Base-by-base conservation (phyloP, 495 filamentous ascomycete species). In the Xylaria scruposa region DNA sequence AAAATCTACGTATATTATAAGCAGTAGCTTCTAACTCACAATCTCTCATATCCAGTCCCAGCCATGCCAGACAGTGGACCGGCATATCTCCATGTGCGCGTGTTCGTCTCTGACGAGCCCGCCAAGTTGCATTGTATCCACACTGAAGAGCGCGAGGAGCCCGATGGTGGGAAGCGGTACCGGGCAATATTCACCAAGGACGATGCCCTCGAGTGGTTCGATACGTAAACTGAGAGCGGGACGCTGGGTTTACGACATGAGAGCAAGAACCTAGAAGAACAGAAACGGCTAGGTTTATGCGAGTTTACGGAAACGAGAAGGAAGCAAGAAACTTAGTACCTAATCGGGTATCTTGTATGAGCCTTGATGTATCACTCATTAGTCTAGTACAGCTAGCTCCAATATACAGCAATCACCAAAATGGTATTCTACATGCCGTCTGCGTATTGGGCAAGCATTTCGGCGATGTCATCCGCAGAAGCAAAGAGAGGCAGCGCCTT, bases 401-500 rank as follows among this genome's bases (percentile, higher is more conserved):
- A 42, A 42, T 24, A n/a, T 70, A 64, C 40, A 72, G 15, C 47
- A 13, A 71, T 19, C 10, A n/a, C 19, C 33, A 17, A 40, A 44
- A 44, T n/a, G 3, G 10, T 47, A 19, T 74, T 71, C 29, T 79
- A 76, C 73, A 82, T 67, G 46, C 87, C 89, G 47, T 91, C 91
- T 58, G 91, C 92, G 71, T 94, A 93, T 65, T 85, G 89, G 15
- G 85, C 92, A 75, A 99, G 78, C 85, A 98, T 87, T 72, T 91
- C 91, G 31, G 94, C 95, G 81, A 98, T 98, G 76, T 99, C 97
- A 26, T 98, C 96, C 24, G 86, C 91, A 40, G 92, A 94, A 26
- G 97, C 96, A 83, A 98, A 99, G 0, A 89, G 97, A 4, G 96
- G 96, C 72, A 99, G 84, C 73, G 88, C 87, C 86, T 93, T 97